A percentile compares a stretch with the other conserved stretches of the same genome.
These are phyloP conservation scores for Adiantum capillusveneris DNA, from an alignment of 75 land plant species.

Conservation along the genomic window DNA sequence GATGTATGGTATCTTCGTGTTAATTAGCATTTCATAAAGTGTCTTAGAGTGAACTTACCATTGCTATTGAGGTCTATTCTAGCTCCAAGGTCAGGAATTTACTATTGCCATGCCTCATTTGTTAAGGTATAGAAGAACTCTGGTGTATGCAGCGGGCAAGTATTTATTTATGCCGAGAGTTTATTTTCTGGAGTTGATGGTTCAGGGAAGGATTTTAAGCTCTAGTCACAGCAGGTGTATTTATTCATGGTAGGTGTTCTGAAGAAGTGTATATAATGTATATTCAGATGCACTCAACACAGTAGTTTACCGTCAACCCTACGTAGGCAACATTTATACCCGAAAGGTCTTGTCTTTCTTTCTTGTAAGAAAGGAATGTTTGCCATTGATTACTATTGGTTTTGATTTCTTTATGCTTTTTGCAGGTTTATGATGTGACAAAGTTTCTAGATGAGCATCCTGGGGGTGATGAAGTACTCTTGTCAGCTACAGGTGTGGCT, in stretches of 20 bases:
- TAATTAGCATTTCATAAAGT: too few species aligned
- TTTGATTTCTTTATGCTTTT: conserved; percentile 1
- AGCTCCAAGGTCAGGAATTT: too few species aligned
- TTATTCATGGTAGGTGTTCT: neutral
- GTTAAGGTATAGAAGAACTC: too few species aligned
- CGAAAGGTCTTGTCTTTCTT: neutral
- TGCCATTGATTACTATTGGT: neutral
- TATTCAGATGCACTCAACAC: neutral
- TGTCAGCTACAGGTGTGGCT: conserved; percentile 39
- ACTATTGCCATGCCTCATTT: too few species aligned
- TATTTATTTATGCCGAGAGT: too few species aligned
- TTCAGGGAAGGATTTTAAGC: too few species aligned
- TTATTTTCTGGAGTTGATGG: too few species aligned
- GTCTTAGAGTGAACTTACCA: too few species aligned
- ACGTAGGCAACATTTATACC: neutral
- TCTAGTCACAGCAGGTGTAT: too few species aligned
- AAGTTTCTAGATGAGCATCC: conserved; percentile 58
- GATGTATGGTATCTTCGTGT: too few species aligned
- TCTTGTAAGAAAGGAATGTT: neutral
- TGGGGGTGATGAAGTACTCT: conserved; percentile 53
- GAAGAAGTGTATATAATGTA: neutral
- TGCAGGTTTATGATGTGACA: conserved; percentile 44
- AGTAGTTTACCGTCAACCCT: neutral
- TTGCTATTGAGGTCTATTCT: too few species aligned
- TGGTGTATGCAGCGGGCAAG: too few species aligned